phyloP scores from a whole-genome alignment of 768 basidiomycete species.

The Boletus huronensis region DNA sequence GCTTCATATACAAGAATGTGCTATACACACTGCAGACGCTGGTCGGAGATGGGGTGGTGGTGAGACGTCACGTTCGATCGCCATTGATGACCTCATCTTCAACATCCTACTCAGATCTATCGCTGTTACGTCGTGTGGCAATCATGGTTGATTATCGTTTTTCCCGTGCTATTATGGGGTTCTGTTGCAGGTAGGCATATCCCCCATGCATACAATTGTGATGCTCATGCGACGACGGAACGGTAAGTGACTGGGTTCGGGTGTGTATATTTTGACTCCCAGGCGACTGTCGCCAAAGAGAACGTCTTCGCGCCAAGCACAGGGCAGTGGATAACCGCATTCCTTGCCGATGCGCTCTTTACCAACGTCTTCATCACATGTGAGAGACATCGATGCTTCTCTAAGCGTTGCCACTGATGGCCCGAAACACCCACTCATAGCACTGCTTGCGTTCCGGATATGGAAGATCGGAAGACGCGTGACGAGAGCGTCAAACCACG shows the following conservation, averaged over 20 bases:
- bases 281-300: conserved; percentile 3
- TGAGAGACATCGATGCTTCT: neutral
- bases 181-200: conserved; percentile 5
- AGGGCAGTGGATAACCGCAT: conserved; percentile 23
- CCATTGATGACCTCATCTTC: neutral
- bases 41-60: conserved; percentile 23
- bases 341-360: conserved; percentile 16
- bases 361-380: conserved; percentile 23
- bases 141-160: conserved; percentile 15
- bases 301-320: conserved; percentile 17
- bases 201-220: too few relatives aligned
- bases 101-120: conserved; percentile 18
- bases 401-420: neutral
- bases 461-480: conserved; percentile 18
- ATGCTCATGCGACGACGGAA: neutral
- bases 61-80: conserved; percentile 1
- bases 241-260: conserved; percentile 14
- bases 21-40: conserved; percentile 20
- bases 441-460: conserved; percentile 25
- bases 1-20: conserved; percentile 29
- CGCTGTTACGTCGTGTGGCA: conserved; percentile 29
- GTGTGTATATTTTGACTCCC: conserved; percentile 15
- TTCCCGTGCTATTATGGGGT: conserved; percentile 19
- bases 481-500: neutral
- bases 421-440: neutral